Conservation (phyloP, 768 basidiomycete genomes). For the Lanmaoa rubissima region DNA sequence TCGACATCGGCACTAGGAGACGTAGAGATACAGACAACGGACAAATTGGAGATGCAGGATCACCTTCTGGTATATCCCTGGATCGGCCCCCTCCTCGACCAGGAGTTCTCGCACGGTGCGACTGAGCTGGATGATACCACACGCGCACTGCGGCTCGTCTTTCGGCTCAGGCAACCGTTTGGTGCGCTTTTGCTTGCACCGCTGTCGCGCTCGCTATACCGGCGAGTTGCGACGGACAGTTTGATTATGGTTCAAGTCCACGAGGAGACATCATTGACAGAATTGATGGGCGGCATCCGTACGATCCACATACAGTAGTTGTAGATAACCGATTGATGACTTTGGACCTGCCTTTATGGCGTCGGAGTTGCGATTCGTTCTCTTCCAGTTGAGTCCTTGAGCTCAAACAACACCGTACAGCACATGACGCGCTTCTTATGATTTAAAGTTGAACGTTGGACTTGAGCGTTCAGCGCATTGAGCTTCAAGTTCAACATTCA, state of each 20-base stretch:
- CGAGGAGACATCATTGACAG: not conserved
- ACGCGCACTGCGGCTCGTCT: slow-evolving; percentile 2
- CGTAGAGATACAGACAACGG: slow-evolving; percentile 3
- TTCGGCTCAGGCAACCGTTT: no score
- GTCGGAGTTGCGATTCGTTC: no score
- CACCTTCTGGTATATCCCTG: slow-evolving; percentile 13
- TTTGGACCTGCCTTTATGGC: no score
- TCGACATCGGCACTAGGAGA: not conserved
- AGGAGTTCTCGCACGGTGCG: not conserved
- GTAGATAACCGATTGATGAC: no score
- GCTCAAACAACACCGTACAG: no score
- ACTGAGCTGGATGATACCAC: not conserved
- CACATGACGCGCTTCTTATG: no score
- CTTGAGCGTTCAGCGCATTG: no score
- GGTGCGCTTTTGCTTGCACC: not conserved
- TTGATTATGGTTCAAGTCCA: not conserved
- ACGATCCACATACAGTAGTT: no score
- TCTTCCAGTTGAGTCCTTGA: no score
- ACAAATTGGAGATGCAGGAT: not conserved
- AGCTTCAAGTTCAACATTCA: no score
- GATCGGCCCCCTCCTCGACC: not conserved
- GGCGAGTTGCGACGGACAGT: not conserved
- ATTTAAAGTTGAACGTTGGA: no score
- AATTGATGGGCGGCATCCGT: no score
- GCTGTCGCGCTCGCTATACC: not conserved